Percentiles rank a stretch among this genome's conserved stretches.
phyloP scores from a whole-genome alignment of 495 filamentous ascomycete species.

The Cenococcum geophilum region DNA sequence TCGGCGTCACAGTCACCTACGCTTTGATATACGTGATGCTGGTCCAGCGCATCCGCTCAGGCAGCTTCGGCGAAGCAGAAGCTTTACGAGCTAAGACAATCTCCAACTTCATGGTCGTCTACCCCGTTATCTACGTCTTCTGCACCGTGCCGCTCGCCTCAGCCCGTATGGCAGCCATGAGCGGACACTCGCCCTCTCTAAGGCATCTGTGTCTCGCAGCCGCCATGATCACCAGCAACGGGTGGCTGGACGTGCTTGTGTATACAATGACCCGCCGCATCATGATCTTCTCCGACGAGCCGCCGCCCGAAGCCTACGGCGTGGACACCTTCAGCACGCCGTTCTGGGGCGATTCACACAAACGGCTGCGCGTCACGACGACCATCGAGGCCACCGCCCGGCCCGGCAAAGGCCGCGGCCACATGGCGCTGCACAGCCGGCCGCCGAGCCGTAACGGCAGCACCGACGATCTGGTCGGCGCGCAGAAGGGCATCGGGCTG shows the following conservation, averaged over 20 bases:
- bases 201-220: conserved; percentile 63
- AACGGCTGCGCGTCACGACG: conserved; percentile 23
- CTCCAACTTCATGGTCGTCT: conserved; percentile 58
- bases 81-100: conserved; percentile 21
- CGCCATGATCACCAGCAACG: conserved; percentile 64
- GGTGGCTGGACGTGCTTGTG: conserved; percentile 66
- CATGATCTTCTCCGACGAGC: conserved; percentile 28
- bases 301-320: conserved; percentile 25
- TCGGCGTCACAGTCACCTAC: conserved; percentile 62
- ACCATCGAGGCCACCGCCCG: conserved; percentile 18
- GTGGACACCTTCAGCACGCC: conserved; percentile 29
- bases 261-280: conserved; percentile 62
- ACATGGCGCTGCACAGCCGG: not conserved
- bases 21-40: conserved; percentile 52
- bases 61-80: conserved; percentile 21
- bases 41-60: conserved; percentile 21
- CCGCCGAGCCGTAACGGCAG: conserved; percentile 11
- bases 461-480: conserved; percentile 13
- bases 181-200: conserved; percentile 48
- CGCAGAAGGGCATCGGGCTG: conserved; percentile 10
- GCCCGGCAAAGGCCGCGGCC: not conserved
- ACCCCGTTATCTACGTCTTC: conserved; percentile 67
- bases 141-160: conserved; percentile 66
- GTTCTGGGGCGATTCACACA: conserved; percentile 20
- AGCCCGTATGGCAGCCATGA: conserved; percentile 60